Evolutionary conservation across 495 filamentous ascomycete genomes (phyloP).

Genomic region (Penicillium simplicissimum): DNA sequence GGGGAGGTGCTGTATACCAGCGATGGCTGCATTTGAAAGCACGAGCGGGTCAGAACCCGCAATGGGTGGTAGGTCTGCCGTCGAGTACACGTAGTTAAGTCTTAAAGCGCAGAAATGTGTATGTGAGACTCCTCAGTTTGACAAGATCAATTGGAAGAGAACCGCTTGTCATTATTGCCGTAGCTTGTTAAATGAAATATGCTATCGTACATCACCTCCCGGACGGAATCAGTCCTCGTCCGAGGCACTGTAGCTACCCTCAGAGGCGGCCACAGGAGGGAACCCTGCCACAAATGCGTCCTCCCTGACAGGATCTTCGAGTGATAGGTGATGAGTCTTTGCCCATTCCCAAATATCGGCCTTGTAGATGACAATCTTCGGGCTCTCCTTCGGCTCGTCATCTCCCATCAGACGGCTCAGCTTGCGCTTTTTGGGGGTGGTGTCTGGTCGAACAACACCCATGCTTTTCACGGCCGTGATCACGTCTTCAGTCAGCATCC

Average conservation of each 20-base stretch:
- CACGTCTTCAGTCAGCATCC: constrained; percentile 80
- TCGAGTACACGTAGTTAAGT: background rate
- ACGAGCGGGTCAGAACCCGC: background rate
- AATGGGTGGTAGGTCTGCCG: background rate
- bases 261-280: constrained; percentile 21
- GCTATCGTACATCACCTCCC: constrained; percentile 1
- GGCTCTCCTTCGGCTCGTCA: constrained; percentile 33
- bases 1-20: background rate
- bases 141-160: too few relatives aligned
- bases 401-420: constrained; percentile 24
- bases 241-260: constrained; percentile 6
- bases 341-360: constrained; percentile 51
- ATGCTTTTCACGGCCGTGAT: constrained; percentile 75
- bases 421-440: constrained; percentile 45
- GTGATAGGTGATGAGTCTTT: constrained; percentile 35
- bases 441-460: constrained; percentile 66
- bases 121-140: background rate
- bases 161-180: constrained; percentile 8
- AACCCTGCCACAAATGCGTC: constrained; percentile 48
- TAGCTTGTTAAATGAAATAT: constrained; percentile 1
- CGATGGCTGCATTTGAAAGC: background rate
- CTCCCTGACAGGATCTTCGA: constrained; percentile 50
- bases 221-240: constrained; percentile 12
- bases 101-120: background rate
- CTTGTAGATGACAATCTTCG: constrained; percentile 43